These are phyloP conservation scores for Ilyonectria sp. DNA, from an alignment of 2,329 filamentous ascomycete genomes.

Conservation along the genomic window DNA sequence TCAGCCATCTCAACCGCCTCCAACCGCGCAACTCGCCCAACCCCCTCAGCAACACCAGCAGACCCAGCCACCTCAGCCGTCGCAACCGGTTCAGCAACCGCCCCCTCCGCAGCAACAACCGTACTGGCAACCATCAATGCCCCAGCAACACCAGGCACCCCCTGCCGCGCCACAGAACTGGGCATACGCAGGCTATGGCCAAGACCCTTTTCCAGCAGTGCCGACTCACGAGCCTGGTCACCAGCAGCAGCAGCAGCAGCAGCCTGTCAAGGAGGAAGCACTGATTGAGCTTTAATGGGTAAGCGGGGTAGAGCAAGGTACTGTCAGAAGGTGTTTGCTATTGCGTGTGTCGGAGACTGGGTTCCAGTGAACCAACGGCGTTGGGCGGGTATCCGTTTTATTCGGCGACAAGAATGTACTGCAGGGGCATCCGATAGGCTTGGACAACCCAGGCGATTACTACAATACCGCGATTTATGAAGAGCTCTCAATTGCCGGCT, in stretches of 20 bases:
- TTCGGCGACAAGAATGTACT: constrained; percentile 32
- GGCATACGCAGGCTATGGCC: constrained; percentile 66
- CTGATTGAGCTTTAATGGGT: constrained; percentile 79
- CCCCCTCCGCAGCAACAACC: constrained; percentile 53
- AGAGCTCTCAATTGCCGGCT: constrained; percentile 10
- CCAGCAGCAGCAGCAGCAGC: constrained; percentile 49
- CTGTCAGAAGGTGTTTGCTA: constrained; percentile 2
- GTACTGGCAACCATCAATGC: constrained; percentile 56
- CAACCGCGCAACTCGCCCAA: constrained; percentile 44
- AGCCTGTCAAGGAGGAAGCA: constrained; percentile 79
- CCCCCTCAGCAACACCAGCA: constrained; percentile 48
- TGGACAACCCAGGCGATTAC: constrained; percentile 20
- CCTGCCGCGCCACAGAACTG: constrained; percentile 58
- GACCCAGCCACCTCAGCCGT: constrained; percentile 52
- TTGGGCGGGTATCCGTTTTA: constrained; percentile 28
- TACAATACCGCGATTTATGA: constrained; percentile 25
- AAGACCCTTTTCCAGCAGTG: constrained; percentile 76
- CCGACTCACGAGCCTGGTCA: constrained; percentile 61
- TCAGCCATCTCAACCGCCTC: constrained; percentile 46
- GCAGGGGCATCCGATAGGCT: constrained; percentile 24
- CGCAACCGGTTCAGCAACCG: constrained; percentile 52
- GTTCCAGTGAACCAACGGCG: constrained; percentile 30
- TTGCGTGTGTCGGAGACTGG: constrained; percentile 16
- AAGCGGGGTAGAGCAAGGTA: constrained; percentile 3
- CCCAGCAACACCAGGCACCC: constrained; percentile 49